Evolutionary conservation across 345 rosid species (phyloP).

Genomic region (Leavenworthia alabamica): DNA sequence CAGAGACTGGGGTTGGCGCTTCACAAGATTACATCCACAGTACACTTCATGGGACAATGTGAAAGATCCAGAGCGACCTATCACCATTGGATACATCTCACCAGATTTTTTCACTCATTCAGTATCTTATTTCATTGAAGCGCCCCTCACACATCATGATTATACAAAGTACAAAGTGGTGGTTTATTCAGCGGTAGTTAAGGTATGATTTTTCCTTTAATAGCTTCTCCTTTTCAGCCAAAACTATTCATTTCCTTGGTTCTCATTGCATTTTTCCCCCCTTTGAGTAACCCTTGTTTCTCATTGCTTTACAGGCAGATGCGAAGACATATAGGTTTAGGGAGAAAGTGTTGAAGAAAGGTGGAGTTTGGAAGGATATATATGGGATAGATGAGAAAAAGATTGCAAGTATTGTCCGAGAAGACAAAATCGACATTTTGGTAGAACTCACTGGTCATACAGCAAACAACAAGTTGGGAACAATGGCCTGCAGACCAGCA

Average conservation of each 20-base stretch:
- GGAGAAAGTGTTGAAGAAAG: constrained; percentile 89
- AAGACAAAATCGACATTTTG: constrained; percentile 88
- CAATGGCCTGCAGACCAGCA: constrained; percentile 97
- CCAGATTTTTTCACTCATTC: constrained; percentile 99
- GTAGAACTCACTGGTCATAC: constrained; percentile 99
- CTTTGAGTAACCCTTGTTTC: constrained; percentile 5
- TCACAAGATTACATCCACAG: constrained; percentile 71
- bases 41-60: constrained; percentile 82
- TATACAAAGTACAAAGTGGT: constrained; percentile 80
- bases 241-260: constrained; percentile 2
- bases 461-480: constrained; percentile 97
- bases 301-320: constrained; percentile 69
- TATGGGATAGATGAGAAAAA: constrained; percentile 92
- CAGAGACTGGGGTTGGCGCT: constrained; percentile 99
- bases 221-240: not conserved
- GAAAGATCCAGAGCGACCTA: constrained; percentile 79
- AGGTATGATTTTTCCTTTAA: constrained; percentile 44
- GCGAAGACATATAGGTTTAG: constrained; percentile 82
- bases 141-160: constrained; percentile 84
- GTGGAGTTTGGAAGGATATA: constrained; percentile 94
- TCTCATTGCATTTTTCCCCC: not conserved
- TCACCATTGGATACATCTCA: constrained; percentile 90
- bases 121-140: constrained; percentile 95
- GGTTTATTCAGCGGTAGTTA: constrained; percentile 93
- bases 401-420: constrained; percentile 90